Evolutionary conservation across 306 rosid genomes (phyloP), one percentile per base, ranked within the genome.

Genomic region (Hippophae tibetana): DNA sequence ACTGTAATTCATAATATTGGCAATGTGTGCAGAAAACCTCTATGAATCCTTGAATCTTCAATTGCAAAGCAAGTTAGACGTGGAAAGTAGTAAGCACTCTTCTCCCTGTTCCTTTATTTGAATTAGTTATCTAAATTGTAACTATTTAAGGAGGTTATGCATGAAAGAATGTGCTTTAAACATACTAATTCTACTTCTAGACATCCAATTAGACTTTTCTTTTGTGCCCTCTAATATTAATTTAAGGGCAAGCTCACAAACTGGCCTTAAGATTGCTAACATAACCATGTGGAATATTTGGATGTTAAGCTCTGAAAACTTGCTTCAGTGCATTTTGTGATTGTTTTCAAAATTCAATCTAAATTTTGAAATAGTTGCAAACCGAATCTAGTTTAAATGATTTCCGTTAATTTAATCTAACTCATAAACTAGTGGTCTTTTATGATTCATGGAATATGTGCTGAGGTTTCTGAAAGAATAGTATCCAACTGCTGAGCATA

Each of bases 41-140:
- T 92, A 58, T 72, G 90, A 88, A 59, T 73, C 81, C 40, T 72
- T 92, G 78, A 78, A 67, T 81, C 93, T 92, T 70, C 85, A 85
- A 40, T 56, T 84, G 77, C 86, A 92, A 58, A 81, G 78, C 48
- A 89, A 80, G 25, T 13, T 57, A 58, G 49, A 58, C 53, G 82
- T 66, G 46, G 96, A 85, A 40, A 68, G 66, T 55, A 43, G 98
- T 92, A 75, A 68, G 98, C 5, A 47, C 66, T 60, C 55, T 58
- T 64, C 47, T 25, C 57, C 52, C 51, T 59, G 4, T 56, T 5
- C 42, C 43, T 67, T 68, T 26, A 31, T 42, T 44, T 47, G 54
- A 41, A 27, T 48, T 50, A 9, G 43, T 18, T 18, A 18, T 18
- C 23, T 18, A 18, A 18, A 18, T 18, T 18, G 23, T 18, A 18